Evolutionary conservation across 768 basidiomycete genomes (phyloP), one percentile per base, ranked within the genome.

Genomic region (Phylloporus sp.): DNA sequence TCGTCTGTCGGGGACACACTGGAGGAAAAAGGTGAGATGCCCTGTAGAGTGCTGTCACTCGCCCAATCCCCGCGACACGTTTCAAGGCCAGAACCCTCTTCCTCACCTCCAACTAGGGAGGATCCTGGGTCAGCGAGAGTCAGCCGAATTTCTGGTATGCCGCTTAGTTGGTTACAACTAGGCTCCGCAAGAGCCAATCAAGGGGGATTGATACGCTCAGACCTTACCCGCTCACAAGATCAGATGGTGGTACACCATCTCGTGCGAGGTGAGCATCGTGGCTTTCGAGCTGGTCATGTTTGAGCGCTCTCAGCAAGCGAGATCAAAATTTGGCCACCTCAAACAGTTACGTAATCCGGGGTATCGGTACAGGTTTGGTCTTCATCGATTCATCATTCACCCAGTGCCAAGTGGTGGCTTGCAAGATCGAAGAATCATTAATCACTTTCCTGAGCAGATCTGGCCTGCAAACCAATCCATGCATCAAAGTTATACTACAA

Each of bases 161-260:
- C 75, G 77, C 76, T 80, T 72, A 73, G 75, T 72, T 60, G 64
- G 59, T 84, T 78, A 77, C 69, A 71, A 70, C 77, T 71, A 72
- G 80, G 68, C 77, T 73, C 84, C 58, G 79, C 80, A 75, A 80
- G 79, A 73, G 78, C 72, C 81, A 59, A 76, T 80, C 79, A 53
- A 76, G 76, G 77, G 76, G 79, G 80, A 72, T 80, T n/a, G 53
- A 63, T 80, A 81, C 77, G 70, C 82, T 86, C 85, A 84, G 84
- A 86, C 85, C 82, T 86, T 86, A 79, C 84, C 85, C 83, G 84
- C 81, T 86, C 82, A 82, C 76, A 68, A 84, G 56, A 50, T 53
- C 54, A 62, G 63, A 70, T 26, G 28, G 44, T 11, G 28, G 44
- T 11, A 27, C 28, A 31, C 23, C 60, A 58, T 73, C 74, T 71